phyloP scores from a whole-genome alignment of 116 monocot species.

The Trichopus zeylanicus region DNA sequence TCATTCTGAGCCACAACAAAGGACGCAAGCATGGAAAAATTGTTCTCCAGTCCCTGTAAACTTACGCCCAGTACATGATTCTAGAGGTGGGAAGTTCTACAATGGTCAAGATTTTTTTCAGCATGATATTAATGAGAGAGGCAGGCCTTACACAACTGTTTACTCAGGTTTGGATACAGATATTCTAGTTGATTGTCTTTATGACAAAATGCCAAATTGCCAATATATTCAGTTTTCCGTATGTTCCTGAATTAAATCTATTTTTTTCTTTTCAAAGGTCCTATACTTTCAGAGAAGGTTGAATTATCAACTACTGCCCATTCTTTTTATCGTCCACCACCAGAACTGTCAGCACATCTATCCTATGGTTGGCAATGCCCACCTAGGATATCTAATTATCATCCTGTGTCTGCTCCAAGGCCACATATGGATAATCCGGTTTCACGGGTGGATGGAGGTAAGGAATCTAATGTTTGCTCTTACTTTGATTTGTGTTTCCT shows the following conservation, averaged over 20 bases:
- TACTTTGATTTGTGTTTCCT: not conserved
- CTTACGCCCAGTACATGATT: slow-evolving; percentile 30
- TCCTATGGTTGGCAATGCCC: slow-evolving; percentile 46
- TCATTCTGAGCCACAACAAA: slow-evolving; percentile 43
- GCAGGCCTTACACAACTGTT: slow-evolving; percentile 30
- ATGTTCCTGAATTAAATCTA: slow-evolving; percentile 2
- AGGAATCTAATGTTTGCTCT: not conserved
- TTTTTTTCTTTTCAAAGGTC: slow-evolving; percentile 21
- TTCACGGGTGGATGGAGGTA: slow-evolving; percentile 59
- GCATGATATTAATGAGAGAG: slow-evolving; percentile 35
- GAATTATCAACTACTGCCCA: slow-evolving; percentile 20
- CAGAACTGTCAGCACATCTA: slow-evolving; percentile 28
- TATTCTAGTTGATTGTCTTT: not conserved
- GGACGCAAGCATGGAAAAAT: slow-evolving; percentile 25
- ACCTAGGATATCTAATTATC: slow-evolving; percentile 42
- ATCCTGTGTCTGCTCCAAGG: slow-evolving; percentile 24
- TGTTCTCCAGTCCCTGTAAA: slow-evolving; percentile 32
- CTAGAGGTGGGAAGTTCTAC: slow-evolving; percentile 20
- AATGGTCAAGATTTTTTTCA: slow-evolving; percentile 32
- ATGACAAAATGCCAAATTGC: not conserved
- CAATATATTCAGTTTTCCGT: not conserved
- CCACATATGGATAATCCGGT: slow-evolving; percentile 32
- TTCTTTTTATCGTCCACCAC: slow-evolving; percentile 36
- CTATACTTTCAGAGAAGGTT: slow-evolving; percentile 20
- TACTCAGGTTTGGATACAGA: slow-evolving; percentile 27